phyloP scores from a whole-genome alignment of 495 filamentous ascomycete genomes.

The Darksidea phi region DNA sequence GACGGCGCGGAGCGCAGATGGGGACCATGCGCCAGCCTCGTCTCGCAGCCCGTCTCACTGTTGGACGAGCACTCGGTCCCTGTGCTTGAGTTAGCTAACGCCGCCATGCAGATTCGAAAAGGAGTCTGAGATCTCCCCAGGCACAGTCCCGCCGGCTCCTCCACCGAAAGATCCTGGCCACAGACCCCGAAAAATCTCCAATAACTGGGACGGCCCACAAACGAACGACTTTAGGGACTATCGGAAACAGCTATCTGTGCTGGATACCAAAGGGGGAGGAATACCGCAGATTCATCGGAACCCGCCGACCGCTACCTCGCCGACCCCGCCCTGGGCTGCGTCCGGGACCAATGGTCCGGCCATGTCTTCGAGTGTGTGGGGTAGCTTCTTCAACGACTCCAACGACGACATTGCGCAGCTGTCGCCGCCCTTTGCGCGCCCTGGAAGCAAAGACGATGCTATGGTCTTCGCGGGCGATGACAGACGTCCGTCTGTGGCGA shows the following conservation, averaged over 20 bases:
- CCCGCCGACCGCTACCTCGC: constrained; percentile 53
- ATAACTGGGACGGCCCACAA: constrained; percentile 48
- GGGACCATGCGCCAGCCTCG: constrained; percentile 21
- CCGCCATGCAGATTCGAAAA: constrained; percentile 25
- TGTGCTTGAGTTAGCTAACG: constrained; percentile 22
- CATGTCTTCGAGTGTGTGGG: constrained; percentile 43
- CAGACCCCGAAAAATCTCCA: constrained; percentile 39
- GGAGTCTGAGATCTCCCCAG: constrained; percentile 45
- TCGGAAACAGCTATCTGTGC: constrained; percentile 67
- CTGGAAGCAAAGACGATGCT: constrained; percentile 58
- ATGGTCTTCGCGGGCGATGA: constrained; percentile 71
- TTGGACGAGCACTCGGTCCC: not conserved
- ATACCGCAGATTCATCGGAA: constrained; percentile 54
- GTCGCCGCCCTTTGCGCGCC: constrained; percentile 63
- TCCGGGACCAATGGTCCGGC: constrained; percentile 25
- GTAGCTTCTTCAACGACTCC: constrained; percentile 63
- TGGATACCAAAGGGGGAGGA: constrained; percentile 59
- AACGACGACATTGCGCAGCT: constrained; percentile 64
- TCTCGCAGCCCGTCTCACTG: constrained; percentile 19
- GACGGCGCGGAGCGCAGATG: not conserved
- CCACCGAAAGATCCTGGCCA: constrained; percentile 38
- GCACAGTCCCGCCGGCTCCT: constrained; percentile 41
- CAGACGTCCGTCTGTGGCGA: constrained; percentile 84
- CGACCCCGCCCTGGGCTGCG: constrained; percentile 34
- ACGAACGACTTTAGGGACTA: constrained; percentile 61